A percentile compares a stretch with the other conserved stretches of the same genome.
These are phyloP conservation scores for Tulasnella sp. DNA, from an alignment of 768 basidiomycete species.

Conservation along the genomic window DNA sequence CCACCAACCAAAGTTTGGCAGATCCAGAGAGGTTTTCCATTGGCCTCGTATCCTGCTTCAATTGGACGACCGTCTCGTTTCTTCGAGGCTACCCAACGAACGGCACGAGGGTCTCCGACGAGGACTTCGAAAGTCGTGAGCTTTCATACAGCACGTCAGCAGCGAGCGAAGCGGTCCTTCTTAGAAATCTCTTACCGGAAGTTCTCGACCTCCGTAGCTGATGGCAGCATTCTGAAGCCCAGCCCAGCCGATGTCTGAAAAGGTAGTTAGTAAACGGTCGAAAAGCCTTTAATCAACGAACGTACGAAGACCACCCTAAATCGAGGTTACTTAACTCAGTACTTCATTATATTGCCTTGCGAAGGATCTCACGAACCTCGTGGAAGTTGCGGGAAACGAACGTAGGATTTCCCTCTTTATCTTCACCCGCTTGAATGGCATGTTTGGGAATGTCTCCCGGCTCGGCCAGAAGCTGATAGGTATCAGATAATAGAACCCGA, in stretches of 20 bases:
- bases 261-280: neutral
- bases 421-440: constrained; percentile 14
- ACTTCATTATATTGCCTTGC: neutral
- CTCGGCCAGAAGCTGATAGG: constrained; percentile 16
- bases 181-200: constrained; percentile 16
- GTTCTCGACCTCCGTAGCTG: constrained; percentile 17
- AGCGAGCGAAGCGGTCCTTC: neutral
- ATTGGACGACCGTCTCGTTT: constrained; percentile 10
- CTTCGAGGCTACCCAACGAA: constrained; percentile 11
- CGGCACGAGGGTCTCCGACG: neutral
- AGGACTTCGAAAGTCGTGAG: constrained; percentile 25
- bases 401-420: constrained; percentile 11
- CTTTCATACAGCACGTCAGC: neutral
- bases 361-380: constrained; percentile 20
- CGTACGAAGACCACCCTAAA: constrained; percentile 28
- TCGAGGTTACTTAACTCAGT: neutral
- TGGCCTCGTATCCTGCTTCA: constrained; percentile 26
- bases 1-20: constrained; percentile 4
- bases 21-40: constrained; percentile 24
- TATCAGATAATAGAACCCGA: neutral
- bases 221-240: neutral
- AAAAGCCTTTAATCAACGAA: neutral
- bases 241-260: constrained; percentile 23
- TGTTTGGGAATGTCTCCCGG: constrained; percentile 4
- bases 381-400: constrained; percentile 25